Percentiles rank a stretch among this genome's conserved stretches.
These are phyloP conservation scores for Pestalotiopsis sp. DNA, from an alignment of 2,329 filamentous ascomycete genomes.

Conservation along the genomic window DNA sequence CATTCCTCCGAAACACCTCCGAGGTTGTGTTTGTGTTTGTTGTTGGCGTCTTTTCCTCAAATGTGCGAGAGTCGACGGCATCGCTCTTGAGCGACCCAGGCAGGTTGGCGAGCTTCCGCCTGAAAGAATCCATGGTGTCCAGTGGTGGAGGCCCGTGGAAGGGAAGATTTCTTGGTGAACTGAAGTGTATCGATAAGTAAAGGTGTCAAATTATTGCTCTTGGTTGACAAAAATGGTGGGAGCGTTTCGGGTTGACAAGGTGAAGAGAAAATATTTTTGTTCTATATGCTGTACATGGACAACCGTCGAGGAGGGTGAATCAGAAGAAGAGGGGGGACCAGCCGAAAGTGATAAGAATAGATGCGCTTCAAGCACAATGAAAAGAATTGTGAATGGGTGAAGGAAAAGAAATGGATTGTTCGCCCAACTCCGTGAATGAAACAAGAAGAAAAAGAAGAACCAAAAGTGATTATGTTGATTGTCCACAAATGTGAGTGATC, in stretches of 20 bases:
- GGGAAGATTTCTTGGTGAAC: background rate
- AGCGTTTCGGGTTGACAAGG: background rate
- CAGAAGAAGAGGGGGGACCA: slow-evolving; percentile 6
- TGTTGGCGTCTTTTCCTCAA: background rate
- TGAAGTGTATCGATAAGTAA: background rate
- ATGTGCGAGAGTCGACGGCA: background rate
- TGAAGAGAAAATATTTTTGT: background rate
- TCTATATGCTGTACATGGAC: background rate
- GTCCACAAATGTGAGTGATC: slow-evolving; percentile 6
- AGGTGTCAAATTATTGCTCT: background rate
- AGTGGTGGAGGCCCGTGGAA: background rate
- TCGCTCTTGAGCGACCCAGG: slow-evolving; percentile 1
- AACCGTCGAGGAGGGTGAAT: background rate
- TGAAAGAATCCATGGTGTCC: slow-evolving; percentile 5
- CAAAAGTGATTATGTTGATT: slow-evolving; percentile 13
- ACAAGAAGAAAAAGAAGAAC: background rate
- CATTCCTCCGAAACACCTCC: slow-evolving; percentile 11
- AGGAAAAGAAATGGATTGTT: slow-evolving; percentile 15
- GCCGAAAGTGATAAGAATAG: slow-evolving; percentile 15
- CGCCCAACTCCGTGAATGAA: slow-evolving; percentile 16
- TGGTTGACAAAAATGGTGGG: too few species aligned
- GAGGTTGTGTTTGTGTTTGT: background rate
- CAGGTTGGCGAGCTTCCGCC: background rate
- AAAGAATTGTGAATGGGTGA: slow-evolving; percentile 14
- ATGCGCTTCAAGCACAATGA: slow-evolving; percentile 4